Conservation (phyloP, 371 early-diverging fungal species). For the Mortierella sp. region DNA sequence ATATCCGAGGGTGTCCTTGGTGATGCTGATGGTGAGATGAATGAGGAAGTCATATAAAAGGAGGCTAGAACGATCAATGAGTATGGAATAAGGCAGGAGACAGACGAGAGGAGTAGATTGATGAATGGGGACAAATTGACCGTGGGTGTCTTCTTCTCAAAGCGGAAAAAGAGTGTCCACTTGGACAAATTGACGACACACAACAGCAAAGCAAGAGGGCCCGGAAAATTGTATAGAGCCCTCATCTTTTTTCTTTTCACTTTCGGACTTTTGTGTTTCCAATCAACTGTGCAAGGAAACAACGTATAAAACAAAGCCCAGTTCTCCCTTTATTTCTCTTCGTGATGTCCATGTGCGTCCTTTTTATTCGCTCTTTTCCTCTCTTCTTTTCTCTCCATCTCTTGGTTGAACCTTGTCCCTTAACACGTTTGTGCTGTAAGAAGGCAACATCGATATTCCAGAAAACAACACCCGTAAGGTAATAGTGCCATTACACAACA, state of each 20-base stretch:
- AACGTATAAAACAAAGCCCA: neutral
- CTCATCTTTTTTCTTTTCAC: neutral
- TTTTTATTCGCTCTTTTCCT: neutral
- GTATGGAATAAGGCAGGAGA: no score
- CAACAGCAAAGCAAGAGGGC: neutral
- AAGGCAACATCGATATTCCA: neutral
- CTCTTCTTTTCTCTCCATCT: no score
- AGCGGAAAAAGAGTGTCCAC: neutral
- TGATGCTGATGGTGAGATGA: neutral
- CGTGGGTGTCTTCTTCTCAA: neutral
- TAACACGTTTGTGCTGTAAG: neutral
- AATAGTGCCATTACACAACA: neutral
- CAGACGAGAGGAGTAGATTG: neutral
- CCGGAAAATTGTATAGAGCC: constrained; percentile 12
- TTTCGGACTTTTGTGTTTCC: constrained; percentile 1
- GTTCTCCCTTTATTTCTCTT: neutral
- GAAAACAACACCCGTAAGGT: neutral
- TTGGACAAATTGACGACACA: neutral
- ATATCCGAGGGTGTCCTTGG: neutral
- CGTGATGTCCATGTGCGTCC: neutral
- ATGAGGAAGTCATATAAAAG: neutral
- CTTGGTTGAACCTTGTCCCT: constrained; percentile 5
- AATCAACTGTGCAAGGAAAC: neutral
- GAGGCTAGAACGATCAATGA: neutral
- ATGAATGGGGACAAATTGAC: neutral